phyloP scores from a whole-genome alignment of 1,139 yeast genomes.

The Taiozyma onychis region DNA sequence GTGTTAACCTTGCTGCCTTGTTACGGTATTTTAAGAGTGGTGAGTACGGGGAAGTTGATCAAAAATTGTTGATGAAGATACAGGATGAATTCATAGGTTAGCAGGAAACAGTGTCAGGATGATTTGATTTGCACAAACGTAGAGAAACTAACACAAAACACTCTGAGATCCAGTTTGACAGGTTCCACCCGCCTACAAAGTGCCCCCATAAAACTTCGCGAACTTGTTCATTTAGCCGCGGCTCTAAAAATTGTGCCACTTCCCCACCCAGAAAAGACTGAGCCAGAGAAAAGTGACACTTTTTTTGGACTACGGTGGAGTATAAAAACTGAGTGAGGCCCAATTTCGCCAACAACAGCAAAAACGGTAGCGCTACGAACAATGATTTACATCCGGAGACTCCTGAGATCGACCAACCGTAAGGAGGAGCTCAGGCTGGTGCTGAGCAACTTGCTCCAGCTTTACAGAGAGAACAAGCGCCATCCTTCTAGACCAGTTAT shows the following conservation, averaged over 20 bases:
- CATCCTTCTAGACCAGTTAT: slow-evolving; percentile 23
- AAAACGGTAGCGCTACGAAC: background rate
- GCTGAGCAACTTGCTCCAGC: slow-evolving; percentile 17
- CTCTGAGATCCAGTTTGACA: background rate
- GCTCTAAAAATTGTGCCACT: background rate
- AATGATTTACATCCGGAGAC: slow-evolving; percentile 2
- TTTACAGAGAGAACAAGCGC: slow-evolving; percentile 20
- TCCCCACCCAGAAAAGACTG: background rate
- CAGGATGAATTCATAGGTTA: background rate
- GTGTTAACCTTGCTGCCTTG: background rate
- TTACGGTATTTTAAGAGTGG: background rate
- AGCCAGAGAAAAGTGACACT: background rate
- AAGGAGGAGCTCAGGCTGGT: slow-evolving; percentile 18
- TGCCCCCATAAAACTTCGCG: background rate
- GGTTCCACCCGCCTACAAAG: too few species aligned
- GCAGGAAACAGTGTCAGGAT: background rate
- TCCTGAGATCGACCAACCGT: slow-evolving; percentile 8
- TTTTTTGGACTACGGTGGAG: background rate
- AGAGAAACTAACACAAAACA: background rate
- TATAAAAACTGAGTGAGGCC: background rate
- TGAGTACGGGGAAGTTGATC: background rate
- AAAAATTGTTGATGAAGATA: background rate
- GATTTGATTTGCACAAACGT: background rate
- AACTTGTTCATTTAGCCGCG: background rate
- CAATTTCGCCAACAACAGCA: background rate